These are phyloP conservation scores for Ophiostoma ips DNA, from an alignment of 2,329 filamentous ascomycete genomes.

Conservation along the genomic window DNA sequence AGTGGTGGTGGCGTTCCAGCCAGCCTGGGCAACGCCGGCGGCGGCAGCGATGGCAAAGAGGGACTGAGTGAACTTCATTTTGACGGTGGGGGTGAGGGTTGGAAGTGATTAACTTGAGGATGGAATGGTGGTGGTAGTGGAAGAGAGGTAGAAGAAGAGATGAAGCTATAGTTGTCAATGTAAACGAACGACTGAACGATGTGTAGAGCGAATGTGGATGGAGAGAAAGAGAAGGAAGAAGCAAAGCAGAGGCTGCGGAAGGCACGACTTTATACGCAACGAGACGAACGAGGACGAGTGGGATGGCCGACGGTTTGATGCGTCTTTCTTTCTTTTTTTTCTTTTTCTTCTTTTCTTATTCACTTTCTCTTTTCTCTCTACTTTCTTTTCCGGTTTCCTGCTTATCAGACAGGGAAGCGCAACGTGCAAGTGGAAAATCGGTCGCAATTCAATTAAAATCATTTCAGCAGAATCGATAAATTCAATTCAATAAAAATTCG, in stretches of 20 bases:
- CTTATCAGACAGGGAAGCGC: not conserved
- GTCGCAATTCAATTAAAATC: too few species aligned
- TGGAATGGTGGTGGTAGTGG: not conserved
- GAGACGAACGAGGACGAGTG: not conserved
- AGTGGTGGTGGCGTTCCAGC: not conserved
- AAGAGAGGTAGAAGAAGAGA: not conserved
- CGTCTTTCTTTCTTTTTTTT: not conserved
- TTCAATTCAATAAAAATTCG: not conserved
- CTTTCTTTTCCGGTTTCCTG: not conserved
- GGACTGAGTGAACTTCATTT: conserved; percentile 11
- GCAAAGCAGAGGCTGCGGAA: not conserved
- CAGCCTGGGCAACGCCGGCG: conserved; percentile 5
- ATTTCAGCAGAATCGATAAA: not conserved
- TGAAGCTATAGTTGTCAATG: not conserved
- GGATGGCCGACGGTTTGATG: not conserved
- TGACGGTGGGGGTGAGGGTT: conserved; percentile 1
- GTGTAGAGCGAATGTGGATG: conserved; percentile 8
- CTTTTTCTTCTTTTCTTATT: not conserved
- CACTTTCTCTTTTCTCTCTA: not conserved
- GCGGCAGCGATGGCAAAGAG: conserved; percentile 7
- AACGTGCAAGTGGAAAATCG: not conserved
- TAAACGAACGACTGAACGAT: conserved; percentile 10
- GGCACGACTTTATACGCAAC: not conserved
- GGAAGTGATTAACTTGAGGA: not conserved
- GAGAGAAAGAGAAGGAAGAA: not conserved